Evolutionary conservation across 805 yeast species (phyloP).

Genomic region (Candida taoyuanica): DNA sequence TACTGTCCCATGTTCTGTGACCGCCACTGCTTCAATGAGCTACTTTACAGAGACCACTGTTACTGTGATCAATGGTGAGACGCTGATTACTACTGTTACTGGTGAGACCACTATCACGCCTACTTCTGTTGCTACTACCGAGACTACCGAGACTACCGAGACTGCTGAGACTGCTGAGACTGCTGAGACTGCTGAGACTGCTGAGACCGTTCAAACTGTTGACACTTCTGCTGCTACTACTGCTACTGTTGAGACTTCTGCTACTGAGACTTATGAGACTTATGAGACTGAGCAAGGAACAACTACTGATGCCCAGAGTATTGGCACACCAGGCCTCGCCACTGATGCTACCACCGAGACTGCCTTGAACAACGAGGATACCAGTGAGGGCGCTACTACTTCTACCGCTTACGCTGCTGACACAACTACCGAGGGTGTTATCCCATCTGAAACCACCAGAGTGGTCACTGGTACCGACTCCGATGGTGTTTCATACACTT

Average conservation of each 20-base stretch:
- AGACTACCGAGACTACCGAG: not conserved
- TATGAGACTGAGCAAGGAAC: slow-evolving; percentile 1
- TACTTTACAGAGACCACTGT: not conserved
- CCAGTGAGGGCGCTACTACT: not conserved
- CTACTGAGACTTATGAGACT: not conserved
- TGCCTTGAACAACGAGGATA: not conserved
- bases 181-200: slow-evolving; percentile 1
- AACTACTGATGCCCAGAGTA: no score
- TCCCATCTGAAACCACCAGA: slow-evolving; percentile 1
- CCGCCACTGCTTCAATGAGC: slow-evolving; percentile 1
- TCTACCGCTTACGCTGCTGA: not conserved
- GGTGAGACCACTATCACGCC: not conserved
- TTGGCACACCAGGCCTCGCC: no score
- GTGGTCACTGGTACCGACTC: slow-evolving; percentile 10
- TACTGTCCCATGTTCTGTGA: not conserved
- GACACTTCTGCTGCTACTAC: not conserved
- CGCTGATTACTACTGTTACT: not conserved
- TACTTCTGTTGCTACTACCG: slow-evolving; percentile 1
- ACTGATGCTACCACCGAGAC: not conserved
- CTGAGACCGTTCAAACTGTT: not conserved
- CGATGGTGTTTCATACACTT: slow-evolving; percentile 4
- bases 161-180: slow-evolving; percentile 1
- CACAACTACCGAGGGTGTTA: not conserved
- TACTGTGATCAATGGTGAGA: not conserved
- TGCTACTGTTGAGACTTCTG: not conserved